Conservation (phyloP, 257 asterid genomes). For the Prunella vulgaris region DNA sequence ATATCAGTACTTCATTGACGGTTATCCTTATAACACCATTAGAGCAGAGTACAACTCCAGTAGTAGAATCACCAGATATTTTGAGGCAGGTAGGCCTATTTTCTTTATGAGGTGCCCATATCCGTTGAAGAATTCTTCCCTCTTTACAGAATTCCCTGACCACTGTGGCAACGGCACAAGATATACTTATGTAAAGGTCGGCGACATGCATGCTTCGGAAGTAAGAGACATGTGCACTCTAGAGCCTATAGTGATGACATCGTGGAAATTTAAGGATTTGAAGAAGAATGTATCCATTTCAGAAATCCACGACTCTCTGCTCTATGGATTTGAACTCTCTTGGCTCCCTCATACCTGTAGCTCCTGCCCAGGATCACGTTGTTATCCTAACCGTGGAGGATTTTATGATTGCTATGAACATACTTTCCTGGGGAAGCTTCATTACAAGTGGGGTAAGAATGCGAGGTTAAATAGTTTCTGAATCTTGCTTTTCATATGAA, state of each 20-base stretch:
- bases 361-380: neutral
- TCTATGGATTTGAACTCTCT: constrained; percentile 43
- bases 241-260: neutral
- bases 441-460: no score
- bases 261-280: neutral
- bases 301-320: constrained; percentile 28
- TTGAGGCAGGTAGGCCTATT: neutral
- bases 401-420: neutral
- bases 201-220: neutral
- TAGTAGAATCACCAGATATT: no score
- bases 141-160: no score
- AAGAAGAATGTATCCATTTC: neutral
- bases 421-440: neutral
- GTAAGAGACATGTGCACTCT: neutral
- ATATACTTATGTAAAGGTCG: neutral
- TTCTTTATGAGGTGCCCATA: neutral
- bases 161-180: neutral
- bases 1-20: neutral
- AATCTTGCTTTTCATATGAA: no score
- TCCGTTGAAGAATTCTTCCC: neutral
- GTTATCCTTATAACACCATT: neutral
- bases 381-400: no score
- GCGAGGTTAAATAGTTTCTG: no score
- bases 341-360: constrained; percentile 12
- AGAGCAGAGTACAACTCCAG: no score